These are phyloP conservation scores for Camellia granthamiana DNA, from an alignment of 148 eudicot genomes.

Conservation along the genomic window DNA sequence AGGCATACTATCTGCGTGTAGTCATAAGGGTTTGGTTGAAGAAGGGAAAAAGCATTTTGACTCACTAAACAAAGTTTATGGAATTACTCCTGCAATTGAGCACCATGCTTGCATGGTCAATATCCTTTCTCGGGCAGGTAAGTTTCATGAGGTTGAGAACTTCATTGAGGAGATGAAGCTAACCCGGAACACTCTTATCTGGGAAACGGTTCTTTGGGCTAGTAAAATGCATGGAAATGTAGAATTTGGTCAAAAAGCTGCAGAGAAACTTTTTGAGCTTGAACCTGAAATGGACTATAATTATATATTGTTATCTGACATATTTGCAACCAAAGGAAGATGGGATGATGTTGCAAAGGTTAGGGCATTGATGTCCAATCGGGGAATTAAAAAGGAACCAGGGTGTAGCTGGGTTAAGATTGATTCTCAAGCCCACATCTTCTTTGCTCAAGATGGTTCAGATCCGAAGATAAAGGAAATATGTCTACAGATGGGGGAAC, in stretches of 20 bases:
- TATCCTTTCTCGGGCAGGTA: conserved; percentile 43
- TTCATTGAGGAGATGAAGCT: conserved; percentile 37
- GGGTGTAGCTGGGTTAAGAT: conserved; percentile 48
- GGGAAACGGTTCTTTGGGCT: conserved; percentile 50
- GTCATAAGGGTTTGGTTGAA: conserved; percentile 41
- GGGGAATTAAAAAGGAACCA: conserved; percentile 46
- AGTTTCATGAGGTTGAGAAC: conserved; percentile 34
- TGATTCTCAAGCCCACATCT: conserved; percentile 36
- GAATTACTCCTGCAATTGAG: conserved; percentile 32
- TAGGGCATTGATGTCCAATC: conserved; percentile 35
- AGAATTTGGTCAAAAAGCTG: conserved; percentile 42
- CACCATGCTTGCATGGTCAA: conserved; percentile 49
- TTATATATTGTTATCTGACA: conserved; percentile 39
- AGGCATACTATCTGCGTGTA: conserved; percentile 50
- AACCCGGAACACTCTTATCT: conserved; percentile 32
- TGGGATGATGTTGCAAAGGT: conserved; percentile 43
- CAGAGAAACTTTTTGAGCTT: conserved; percentile 34
- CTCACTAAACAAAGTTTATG: conserved; percentile 34
- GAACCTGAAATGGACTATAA: conserved; percentile 34
- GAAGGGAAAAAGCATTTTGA: conserved; percentile 33
- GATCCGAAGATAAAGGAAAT: conserved; percentile 30
- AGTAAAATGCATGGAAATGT: conserved; percentile 40
- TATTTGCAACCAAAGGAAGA: conserved; percentile 38
- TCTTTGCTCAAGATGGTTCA: conserved; percentile 41
- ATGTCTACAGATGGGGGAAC: conserved; percentile 34